Percentiles rank a stretch among this genome's conserved stretches.
These are phyloP conservation scores for Telfairia occidentalis DNA, from an alignment of 331 rosid species.

Conservation along the genomic window DNA sequence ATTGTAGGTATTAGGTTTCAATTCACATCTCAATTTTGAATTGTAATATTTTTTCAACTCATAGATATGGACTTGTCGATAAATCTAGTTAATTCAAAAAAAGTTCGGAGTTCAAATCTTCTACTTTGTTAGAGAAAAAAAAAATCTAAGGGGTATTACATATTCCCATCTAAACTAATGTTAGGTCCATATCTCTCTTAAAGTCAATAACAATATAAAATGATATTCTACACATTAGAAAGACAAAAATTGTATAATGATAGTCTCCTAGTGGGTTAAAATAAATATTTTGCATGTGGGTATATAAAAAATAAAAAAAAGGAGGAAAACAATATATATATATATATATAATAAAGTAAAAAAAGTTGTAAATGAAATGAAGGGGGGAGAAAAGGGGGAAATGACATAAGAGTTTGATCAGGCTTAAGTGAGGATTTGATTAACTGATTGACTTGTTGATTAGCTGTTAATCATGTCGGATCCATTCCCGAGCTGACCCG, in stretches of 20 bases:
- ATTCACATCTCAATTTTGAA: too few relatives aligned
- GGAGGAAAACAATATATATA: too few relatives aligned
- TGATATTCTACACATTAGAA: neutral
- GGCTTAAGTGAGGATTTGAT: constrained; percentile 7
- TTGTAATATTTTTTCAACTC: too few relatives aligned
- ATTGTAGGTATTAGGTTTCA: too few relatives aligned
- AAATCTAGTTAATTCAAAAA: neutral
- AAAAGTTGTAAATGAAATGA: neutral
- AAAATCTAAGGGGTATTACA: neutral
- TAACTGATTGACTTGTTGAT: constrained; percentile 9
- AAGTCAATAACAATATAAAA: neutral
- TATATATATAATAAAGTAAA: neutral
- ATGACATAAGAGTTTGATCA: neutral
- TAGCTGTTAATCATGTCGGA: constrained; percentile 9
- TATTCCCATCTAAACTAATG: neutral
- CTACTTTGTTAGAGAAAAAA: neutral
- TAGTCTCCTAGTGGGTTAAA: neutral
- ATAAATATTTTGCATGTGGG: neutral
- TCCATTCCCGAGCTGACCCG: neutral
- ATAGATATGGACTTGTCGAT: too few relatives aligned
- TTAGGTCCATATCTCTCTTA: neutral
- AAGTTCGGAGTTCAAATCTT: neutral
- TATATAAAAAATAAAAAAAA: neutral
- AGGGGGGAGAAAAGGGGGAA: neutral
- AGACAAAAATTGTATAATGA: neutral